Conservation (phyloP, 2,329 filamentous ascomycete genomes). For the Tolypocladium album region DNA sequence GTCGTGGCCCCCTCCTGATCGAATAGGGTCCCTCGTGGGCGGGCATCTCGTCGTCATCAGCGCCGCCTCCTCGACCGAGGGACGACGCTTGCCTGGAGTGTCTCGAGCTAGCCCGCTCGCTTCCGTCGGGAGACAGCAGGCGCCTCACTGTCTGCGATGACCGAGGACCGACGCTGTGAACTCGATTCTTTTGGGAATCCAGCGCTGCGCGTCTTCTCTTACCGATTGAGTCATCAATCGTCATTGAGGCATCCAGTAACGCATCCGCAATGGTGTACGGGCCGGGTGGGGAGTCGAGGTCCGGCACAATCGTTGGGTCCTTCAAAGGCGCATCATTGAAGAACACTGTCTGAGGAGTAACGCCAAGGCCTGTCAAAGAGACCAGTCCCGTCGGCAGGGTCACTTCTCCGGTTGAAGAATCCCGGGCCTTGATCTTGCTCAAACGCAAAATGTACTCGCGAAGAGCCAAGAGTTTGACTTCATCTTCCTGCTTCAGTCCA, state of each 20-base stretch:
- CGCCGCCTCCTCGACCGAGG: constrained; percentile 11
- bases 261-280: constrained; percentile 83
- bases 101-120: constrained; percentile 20
- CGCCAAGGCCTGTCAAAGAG: constrained; percentile 60
- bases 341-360: constrained; percentile 81
- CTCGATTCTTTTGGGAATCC: constrained; percentile 38
- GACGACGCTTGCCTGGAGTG: constrained; percentile 27
- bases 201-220: constrained; percentile 39
- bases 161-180: constrained; percentile 22
- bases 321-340: constrained; percentile 67
- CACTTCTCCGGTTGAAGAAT: constrained; percentile 24
- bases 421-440: constrained; percentile 57
- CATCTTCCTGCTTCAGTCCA: constrained; percentile 73
- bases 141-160: constrained; percentile 12
- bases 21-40: constrained; percentile 30
- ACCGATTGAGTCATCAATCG: constrained; percentile 59
- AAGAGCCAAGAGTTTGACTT: constrained; percentile 76
- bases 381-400: constrained; percentile 39
- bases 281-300: constrained; percentile 21
- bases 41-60: constrained; percentile 23
- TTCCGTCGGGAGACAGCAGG: constrained; percentile 18
- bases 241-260: constrained; percentile 81
- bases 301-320: constrained; percentile 20
- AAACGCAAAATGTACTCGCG: constrained; percentile 88
- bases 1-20: constrained; percentile 36